Evolutionary conservation across 495 filamentous ascomycete species (phyloP).

Genomic region (Penicillium flavigenum): DNA sequence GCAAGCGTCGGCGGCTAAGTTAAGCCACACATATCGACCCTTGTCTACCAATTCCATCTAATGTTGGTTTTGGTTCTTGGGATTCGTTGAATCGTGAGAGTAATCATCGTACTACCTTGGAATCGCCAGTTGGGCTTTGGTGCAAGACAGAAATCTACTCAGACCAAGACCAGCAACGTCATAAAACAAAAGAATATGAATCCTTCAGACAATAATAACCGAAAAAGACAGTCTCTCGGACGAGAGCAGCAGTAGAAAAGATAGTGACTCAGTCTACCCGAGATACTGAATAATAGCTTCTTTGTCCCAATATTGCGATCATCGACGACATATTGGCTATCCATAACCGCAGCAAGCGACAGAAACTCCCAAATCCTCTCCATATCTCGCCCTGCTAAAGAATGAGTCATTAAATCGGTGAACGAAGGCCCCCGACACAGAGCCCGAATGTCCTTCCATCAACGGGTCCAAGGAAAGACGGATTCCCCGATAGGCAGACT

Average conservation of each 20-base stretch:
- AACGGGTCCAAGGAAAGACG: background rate
- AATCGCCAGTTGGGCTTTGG: background rate
- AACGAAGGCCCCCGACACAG: background rate
- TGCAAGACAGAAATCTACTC: background rate
- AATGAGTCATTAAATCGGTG: constrained; percentile 13
- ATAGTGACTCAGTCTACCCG: background rate
- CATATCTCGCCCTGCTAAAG: background rate
- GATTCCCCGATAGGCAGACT: constrained; percentile 1
- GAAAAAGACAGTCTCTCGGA: background rate
- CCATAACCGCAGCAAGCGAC: constrained; percentile 5
- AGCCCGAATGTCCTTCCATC: background rate
- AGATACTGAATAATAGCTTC: background rate
- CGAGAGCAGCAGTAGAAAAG: background rate
- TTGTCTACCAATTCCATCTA: background rate
- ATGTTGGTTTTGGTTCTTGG: background rate
- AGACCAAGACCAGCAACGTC: background rate
- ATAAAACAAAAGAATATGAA: background rate
- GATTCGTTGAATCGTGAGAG: background rate
- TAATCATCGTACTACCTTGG: background rate
- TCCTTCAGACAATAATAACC: background rate
- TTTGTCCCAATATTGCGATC: constrained; percentile 2
- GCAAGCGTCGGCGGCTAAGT: background rate
- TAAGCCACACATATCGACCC: background rate
- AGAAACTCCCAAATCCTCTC: background rate
- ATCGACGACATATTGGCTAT: background rate